These are phyloP conservation scores for Pulveroboletus frians DNA, from an alignment of 768 basidiomycete genomes.

Conservation along the genomic window DNA sequence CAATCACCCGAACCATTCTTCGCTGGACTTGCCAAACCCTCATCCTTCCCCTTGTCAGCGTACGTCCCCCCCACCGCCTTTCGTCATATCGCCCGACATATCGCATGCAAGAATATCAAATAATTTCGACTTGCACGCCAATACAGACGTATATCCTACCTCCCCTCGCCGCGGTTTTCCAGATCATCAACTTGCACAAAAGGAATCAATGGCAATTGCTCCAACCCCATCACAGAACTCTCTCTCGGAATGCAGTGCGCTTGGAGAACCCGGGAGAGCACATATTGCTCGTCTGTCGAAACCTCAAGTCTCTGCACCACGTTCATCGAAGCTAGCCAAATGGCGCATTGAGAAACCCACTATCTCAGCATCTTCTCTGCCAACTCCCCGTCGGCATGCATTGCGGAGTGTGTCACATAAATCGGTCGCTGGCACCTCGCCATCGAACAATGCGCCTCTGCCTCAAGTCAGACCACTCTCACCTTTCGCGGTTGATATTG, in stretches of 20 bases:
- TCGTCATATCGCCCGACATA: background rate
- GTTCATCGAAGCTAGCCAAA: constrained; percentile 6
- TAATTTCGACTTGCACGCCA: constrained; percentile 1
- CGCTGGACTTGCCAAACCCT: constrained; percentile 24
- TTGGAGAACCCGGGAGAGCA: background rate
- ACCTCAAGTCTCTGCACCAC: background rate
- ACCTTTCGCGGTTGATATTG: constrained; percentile 24
- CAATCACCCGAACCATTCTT: constrained; percentile 15
- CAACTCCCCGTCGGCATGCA: background rate
- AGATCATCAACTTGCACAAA: background rate
- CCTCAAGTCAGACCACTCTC: constrained; percentile 24
- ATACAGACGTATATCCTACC: constrained; percentile 2
- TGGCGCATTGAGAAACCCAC: background rate
- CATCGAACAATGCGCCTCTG: constrained; percentile 1
- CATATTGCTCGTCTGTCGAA: background rate
- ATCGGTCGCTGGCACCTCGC: background rate
- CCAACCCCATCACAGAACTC: background rate
- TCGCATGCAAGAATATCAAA: background rate
- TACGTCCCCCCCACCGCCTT: background rate
- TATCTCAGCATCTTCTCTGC: background rate
- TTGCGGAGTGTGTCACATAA: constrained; percentile 5
- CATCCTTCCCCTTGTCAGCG: constrained; percentile 4
- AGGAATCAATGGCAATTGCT: background rate
- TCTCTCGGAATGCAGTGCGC: background rate
- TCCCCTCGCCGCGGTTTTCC: background rate